Evolutionary conservation across 345 rosid genomes (phyloP), one percentile per base, ranked within the genome.

Genomic region (Arabidopsis arenosa): DNA sequence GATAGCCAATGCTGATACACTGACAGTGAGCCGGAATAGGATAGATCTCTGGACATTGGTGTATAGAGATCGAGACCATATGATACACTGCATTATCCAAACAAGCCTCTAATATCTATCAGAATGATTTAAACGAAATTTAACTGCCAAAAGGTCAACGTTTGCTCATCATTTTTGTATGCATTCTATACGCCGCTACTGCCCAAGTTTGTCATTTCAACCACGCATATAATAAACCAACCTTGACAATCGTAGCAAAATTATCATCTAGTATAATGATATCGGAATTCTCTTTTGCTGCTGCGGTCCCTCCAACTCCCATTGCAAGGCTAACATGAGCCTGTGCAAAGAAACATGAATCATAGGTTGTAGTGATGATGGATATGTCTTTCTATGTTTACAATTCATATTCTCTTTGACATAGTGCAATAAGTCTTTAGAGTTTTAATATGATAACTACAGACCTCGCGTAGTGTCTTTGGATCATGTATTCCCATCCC

Each of bases 401-500:
- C 0, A 61, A 8, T 49, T 33, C 51, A 15, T 43, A 4, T 14
- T 43, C 32, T 55, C 1, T 69, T 13, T 41, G 30, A 30, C 40
- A 52, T 0, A 11, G 2, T 23, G 48, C 1, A 45, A 30, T 57
- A 43, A 43, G 14, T 32, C 17, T 37, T 12, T 0, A 4, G 4
- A 58, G 23, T 12, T 68, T 17, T 7, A 2, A 39, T 28, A 28
- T 52, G 70, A 40, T 62, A 73, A 40, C 18, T 40, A 54, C 57
- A 66, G 1, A 60, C 98, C 97, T 80, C 91, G 36, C 56, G 86
- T 68, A 93, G 87, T 47, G 87, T 90, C 70, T 89, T 85, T 72
- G 92, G 86, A 78, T 91, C 98, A 82, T 91, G 92, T 53, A 94
- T 91, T 37, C 93, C 98, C 82, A 89, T 96, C 76, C 98, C 97